Conservation (phyloP, 73 alveolate species). For the Paramecium bursaria region DNA sequence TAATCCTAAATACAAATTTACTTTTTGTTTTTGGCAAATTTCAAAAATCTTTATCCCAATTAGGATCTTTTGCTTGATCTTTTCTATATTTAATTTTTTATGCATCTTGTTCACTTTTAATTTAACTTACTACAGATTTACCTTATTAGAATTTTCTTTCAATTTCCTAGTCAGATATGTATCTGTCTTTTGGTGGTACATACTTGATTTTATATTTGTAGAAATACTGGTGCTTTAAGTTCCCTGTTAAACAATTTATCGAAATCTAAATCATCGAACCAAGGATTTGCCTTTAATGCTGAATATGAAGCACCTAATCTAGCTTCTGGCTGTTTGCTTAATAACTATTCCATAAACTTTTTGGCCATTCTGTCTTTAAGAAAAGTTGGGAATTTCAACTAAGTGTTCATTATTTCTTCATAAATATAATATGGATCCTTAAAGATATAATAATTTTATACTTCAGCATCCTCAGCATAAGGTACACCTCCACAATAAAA, state of each 20-base stretch:
- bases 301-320: constrained; percentile 67
- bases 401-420: constrained; percentile 72
- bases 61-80: constrained; percentile 55
- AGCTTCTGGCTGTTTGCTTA: constrained; percentile 61
- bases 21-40: no score
- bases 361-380: constrained; percentile 51
- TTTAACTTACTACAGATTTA: constrained; percentile 23
- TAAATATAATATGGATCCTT: constrained; percentile 80
- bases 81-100: constrained; percentile 51
- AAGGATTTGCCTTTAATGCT: constrained; percentile 63
- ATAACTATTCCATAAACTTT: constrained; percentile 56
- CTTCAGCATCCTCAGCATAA: constrained; percentile 77
- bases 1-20: no score
- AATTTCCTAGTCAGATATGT: constrained; percentile 15
- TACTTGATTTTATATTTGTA: neutral
- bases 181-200: constrained; percentile 46
- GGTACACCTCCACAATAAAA: constrained; percentile 86
- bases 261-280: constrained; percentile 71
- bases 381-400: constrained; percentile 57
- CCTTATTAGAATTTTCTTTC: constrained; percentile 35
- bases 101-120: constrained; percentile 37
- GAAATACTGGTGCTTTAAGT: constrained; percentile 48
- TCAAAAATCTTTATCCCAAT: constrained; percentile 69
- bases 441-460: no score
- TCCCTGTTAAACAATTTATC: constrained; percentile 57